Percentiles rank a stretch among this genome's conserved stretches.
phyloP scores from a whole-genome alignment of 208 protist species.

The Leishmania braziliensis region DNA sequence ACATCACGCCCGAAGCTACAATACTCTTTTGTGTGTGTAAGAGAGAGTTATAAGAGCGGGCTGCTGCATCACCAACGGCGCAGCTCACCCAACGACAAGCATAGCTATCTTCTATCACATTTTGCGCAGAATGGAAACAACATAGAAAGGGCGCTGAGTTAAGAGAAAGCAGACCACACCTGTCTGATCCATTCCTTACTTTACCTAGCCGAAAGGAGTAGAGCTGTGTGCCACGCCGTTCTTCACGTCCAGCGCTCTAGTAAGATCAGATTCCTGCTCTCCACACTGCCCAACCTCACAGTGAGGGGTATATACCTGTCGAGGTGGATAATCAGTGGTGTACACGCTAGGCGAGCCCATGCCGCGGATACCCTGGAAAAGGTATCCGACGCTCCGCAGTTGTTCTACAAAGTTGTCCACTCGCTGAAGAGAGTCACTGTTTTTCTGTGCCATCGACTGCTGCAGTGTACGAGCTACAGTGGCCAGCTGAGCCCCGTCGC shows the following conservation, averaged over 20 bases:
- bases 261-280: slow-evolving; percentile 15
- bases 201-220: slow-evolving; percentile 21
- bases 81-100: background rate
- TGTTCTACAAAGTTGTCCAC: slow-evolving; percentile 69
- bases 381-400: slow-evolving; percentile 23
- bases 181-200: background rate
- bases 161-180: background rate
- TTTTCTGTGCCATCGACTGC: slow-evolving; percentile 29
- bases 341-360: background rate
- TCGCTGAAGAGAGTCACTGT: slow-evolving; percentile 34
- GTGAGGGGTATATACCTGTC: slow-evolving; percentile 8
- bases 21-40: background rate
- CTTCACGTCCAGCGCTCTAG: slow-evolving; percentile 17
- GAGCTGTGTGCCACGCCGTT: slow-evolving; percentile 30
- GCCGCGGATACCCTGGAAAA: slow-evolving; percentile 15
- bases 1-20: background rate
- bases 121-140: background rate
- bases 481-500: slow-evolving; percentile 37
- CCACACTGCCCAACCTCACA: background rate
- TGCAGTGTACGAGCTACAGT: slow-evolving; percentile 48
- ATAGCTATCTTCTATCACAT: background rate
- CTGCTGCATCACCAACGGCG: background rate
- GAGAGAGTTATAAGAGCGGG: background rate
- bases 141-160: background rate
- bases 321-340: background rate